Evolutionary conservation across 495 filamentous ascomycete genomes (phyloP).

Genomic region (Niebla homalea): DNA sequence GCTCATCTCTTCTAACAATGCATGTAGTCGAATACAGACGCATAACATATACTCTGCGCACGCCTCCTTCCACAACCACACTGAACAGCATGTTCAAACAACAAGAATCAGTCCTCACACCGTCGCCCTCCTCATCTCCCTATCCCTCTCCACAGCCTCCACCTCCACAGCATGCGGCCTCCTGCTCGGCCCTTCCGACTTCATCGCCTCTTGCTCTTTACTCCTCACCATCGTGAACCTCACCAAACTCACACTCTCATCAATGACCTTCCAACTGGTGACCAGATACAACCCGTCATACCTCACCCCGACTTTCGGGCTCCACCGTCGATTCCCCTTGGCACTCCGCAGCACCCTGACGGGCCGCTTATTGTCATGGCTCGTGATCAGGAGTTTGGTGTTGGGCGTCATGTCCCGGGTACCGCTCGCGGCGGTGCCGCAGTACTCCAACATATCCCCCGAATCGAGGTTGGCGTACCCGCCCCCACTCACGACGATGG

Average conservation of each 20-base stretch:
- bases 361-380: slow-evolving; percentile 17
- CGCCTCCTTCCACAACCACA: no score
- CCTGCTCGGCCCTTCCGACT: slow-evolving; percentile 9
- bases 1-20: no score
- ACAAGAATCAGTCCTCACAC: no score
- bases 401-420: slow-evolving; percentile 15
- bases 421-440: slow-evolving; percentile 31
- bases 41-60: no score
- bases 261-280: slow-evolving; percentile 19
- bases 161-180: slow-evolving; percentile 8
- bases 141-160: background rate
- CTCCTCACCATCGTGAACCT: slow-evolving; percentile 28
- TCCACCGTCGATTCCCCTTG: slow-evolving; percentile 25
- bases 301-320: slow-evolving; percentile 34
- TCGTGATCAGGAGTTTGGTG: slow-evolving; percentile 29
- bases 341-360: slow-evolving; percentile 36
- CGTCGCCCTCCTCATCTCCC: background rate
- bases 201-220: slow-evolving; percentile 30
- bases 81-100: no score
- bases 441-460: slow-evolving; percentile 35
- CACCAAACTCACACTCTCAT: slow-evolving; percentile 23
- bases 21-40: no score
- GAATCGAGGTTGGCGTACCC: slow-evolving; percentile 33
- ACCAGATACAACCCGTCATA: slow-evolving; percentile 48
- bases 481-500: slow-evolving; percentile 28